Base-by-base conservation (phyloP, 2,329 filamentous ascomycete genomes). In the Aureobasidium mangrovei region DNA sequence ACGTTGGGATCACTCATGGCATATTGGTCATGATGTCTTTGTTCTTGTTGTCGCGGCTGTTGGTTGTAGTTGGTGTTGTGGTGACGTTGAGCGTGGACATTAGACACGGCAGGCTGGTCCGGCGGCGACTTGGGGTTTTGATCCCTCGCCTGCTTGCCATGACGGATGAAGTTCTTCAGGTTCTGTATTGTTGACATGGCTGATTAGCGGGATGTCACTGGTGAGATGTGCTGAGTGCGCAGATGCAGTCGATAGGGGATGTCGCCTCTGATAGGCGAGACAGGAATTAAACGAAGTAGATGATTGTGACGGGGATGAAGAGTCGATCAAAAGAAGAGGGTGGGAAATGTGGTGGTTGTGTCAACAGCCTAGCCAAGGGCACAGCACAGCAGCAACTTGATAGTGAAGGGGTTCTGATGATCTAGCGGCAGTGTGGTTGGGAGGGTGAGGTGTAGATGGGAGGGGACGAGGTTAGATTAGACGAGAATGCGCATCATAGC, bases 81-180 rank as follows among this genome's bases (percentile, higher is more conserved):
- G 7, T 53, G 49, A 39, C 41, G 40, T 64, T 83, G 78, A 56
- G 82, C 83, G 68, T 86, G 81, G 57, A 85, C 77, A 55, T 78
- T 74, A 53, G 82, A 82, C 59, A 84, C 75, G 61, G 77, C 85
- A 61, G 79, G 77, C 67, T 82, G 80, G 57, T 76, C 80, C 64
- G 79, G 79, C 42, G 70, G 74, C 56, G 76, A 75, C 55, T 82
- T 78, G n/a, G 52, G 43, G 48, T 82, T 78, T 61, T 80, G 78
- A 60, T 76, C 78, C 61, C 89, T 86, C 63, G 90, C 91, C 78
- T 95, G 90, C 77, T 96, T 96, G 73, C 91, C 91, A 77, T 96
- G 91, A 62, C 91, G 88, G 73, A 97, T 93, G 73, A 97, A 94
- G 73, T 96, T 96, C 75, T 97, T 96, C 65, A 96, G 82, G 69